These are phyloP conservation scores for Blastobotrys apis DNA, from an alignment of 1,139 yeast species.

Conservation along the genomic window DNA sequence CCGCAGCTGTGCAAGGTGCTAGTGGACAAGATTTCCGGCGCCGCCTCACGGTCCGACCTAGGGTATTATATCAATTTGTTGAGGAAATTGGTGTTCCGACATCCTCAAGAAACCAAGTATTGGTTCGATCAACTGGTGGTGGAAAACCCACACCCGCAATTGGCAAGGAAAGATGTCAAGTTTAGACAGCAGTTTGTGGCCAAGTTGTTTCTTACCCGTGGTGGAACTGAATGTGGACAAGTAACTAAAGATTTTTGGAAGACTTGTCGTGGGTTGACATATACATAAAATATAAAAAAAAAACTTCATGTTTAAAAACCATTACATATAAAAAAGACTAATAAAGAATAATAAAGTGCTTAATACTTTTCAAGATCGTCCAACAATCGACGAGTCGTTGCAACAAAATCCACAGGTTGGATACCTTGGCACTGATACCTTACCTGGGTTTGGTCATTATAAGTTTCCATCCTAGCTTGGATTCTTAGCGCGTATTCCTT, in stretches of 20 bases:
- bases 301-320: neutral
- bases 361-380: slow-evolving; percentile 38
- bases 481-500: slow-evolving; percentile 69
- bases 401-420: slow-evolving; percentile 52
- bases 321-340: neutral
- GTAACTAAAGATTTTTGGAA: slow-evolving; percentile 66
- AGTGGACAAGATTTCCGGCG: slow-evolving; percentile 34
- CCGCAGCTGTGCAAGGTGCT: slow-evolving; percentile 25
- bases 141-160: slow-evolving; percentile 28
- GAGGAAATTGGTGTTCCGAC: slow-evolving; percentile 50
- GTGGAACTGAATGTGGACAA: slow-evolving; percentile 54
- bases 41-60: slow-evolving; percentile 57
- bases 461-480: slow-evolving; percentile 78
- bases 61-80: slow-evolving; percentile 55
- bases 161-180: slow-evolving; percentile 21
- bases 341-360: neutral
- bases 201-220: slow-evolving; percentile 58
- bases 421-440: slow-evolving; percentile 65
- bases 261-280: slow-evolving; percentile 35
- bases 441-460: slow-evolving; percentile 71
- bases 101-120: slow-evolving; percentile 44
- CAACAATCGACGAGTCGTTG: slow-evolving; percentile 59
- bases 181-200: slow-evolving; percentile 43
- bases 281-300: neutral
- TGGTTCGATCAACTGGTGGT: slow-evolving; percentile 46